phyloP scores from a whole-genome alignment of 78 protist species.

The Speleostelium caveatum region DNA sequence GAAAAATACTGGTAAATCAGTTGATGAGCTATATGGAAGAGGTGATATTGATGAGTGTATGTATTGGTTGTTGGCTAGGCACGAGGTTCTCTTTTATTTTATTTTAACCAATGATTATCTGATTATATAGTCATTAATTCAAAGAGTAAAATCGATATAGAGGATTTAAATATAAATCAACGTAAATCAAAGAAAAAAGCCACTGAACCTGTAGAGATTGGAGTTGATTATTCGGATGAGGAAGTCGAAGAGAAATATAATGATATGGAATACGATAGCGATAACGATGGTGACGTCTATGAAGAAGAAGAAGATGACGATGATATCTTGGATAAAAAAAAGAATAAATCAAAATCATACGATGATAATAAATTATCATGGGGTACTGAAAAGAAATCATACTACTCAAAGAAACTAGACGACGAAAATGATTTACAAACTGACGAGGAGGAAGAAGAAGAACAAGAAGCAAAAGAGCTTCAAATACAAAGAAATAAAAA shows the following conservation, averaged over 20 bases:
- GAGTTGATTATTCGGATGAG: slow-evolving; percentile 39
- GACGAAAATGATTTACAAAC: slow-evolving; percentile 13
- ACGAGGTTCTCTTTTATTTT: not conserved
- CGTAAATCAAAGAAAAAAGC: not conserved
- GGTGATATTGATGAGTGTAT: slow-evolving; percentile 57
- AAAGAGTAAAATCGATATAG: slow-evolving; percentile 33
- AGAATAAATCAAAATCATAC: slow-evolving; percentile 5
- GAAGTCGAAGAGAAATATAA: slow-evolving; percentile 52
- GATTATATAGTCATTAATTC: slow-evolving; percentile 5
- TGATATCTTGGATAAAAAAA: slow-evolving; percentile 17
- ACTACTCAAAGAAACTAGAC: not conserved
- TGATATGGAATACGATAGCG: slow-evolving; percentile 14
- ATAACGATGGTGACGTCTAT: slow-evolving; percentile 3
- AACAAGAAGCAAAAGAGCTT: slow-evolving; percentile 43
- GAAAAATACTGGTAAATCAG: slow-evolving; percentile 18
- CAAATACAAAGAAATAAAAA: slow-evolving; percentile 27
- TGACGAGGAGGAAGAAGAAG: slow-evolving; percentile 76
- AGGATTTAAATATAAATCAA: too few relatives aligned
- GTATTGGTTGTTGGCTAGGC: not conserved
- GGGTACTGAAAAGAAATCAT: slow-evolving; percentile 53
- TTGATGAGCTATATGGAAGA: slow-evolving; percentile 56
- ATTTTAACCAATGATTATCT: not conserved
- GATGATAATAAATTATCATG: slow-evolving; percentile 36
- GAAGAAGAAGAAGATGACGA: slow-evolving; percentile 54
- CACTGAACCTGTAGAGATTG: not conserved